Evolutionary conservation across 2,329 filamentous ascomycete species (phyloP), one percentile per base, ranked within the genome.

Genomic region (Salinomyces thailandicus): DNA sequence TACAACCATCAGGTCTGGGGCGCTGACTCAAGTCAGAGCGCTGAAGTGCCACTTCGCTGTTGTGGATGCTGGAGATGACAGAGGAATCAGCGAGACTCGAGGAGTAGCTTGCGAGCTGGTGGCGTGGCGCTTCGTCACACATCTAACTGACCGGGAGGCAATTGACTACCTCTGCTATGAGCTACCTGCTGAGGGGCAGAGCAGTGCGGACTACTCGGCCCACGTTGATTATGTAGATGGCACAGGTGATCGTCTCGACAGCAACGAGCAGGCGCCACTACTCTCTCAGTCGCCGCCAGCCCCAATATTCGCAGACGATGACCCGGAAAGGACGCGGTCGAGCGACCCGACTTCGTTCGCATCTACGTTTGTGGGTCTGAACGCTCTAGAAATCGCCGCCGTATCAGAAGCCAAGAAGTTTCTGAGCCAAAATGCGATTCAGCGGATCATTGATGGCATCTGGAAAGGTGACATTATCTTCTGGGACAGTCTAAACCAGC

Each of bases 391-490:
- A 55, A 87, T 93, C 51, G 85, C 85, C 17, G 79, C 81, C 31
- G 77, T 93, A 14, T 80, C 80, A 9, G 73, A 83, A 40, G 83
- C 84, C 18, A 93, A 93, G 62, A 81, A 81, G 31, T 93, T 93
- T 48, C 70, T 93, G 22, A 80, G 79, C 52, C 85, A 93, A 57
- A 72, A 73, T 41, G 74, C 83, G 2, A 81, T 93, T 8, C 85
- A 93, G 55, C 82, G 81, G 51, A 81, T 93, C 46, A 75, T 93
- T 43, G 80, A 81, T 31, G 81, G 81, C 33, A 83, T 93, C 36
- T 93, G 85, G 85, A 77, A 79, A 44, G 85, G 85, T 31, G 79
- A 87, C 46, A 85, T 93, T 42, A 74, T 87, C 24, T 91, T 93
- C 57, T 93, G 85, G 85, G 80, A 86, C 42, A 75, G 69, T 5